These are phyloP conservation scores for Diaporthe ilicicola DNA, from an alignment of 2,329 filamentous ascomycete genomes.

Conservation along the genomic window DNA sequence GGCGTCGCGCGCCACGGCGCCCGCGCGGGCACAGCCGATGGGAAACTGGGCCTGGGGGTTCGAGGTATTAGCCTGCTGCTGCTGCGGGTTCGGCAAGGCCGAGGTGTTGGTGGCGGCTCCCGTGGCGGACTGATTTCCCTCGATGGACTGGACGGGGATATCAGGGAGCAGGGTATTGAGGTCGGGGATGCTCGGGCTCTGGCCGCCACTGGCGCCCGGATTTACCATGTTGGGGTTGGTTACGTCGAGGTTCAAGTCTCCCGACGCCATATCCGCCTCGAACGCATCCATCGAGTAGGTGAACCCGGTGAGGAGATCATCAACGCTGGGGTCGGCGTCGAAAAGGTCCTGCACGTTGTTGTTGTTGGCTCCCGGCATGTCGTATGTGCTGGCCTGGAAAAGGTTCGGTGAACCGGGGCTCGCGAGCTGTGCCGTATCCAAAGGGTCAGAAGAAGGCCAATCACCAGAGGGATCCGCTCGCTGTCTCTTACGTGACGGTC, in stretches of 20 bases:
- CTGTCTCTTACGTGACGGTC: neutral
- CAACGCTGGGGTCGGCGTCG: neutral
- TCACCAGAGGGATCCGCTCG: neutral
- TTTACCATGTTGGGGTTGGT: neutral
- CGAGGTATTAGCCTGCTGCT: no score
- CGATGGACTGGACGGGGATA: neutral
- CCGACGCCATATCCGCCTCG: neutral
- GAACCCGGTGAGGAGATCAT: neutral
- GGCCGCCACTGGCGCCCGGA: neutral
- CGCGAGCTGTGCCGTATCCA: no score
- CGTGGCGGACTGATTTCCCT: neutral
- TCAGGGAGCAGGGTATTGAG: neutral
- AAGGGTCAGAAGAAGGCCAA: no score
- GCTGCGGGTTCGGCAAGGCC: neutral
- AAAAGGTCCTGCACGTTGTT: neutral
- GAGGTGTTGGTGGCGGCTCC: neutral
- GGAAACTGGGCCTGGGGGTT: neutral
- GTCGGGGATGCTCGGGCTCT: neutral
- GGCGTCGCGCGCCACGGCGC: no score
- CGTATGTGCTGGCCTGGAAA: neutral
- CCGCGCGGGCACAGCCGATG: neutral
- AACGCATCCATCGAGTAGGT: no score
- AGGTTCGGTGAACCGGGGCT: neutral
- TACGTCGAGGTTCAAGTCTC: neutral
- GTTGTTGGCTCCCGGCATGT: accelerated